These are phyloP conservation scores for Ganoderma lingzhi DNA, from an alignment of 1,284 basidiomycete genomes.

Conservation along the genomic window DNA sequence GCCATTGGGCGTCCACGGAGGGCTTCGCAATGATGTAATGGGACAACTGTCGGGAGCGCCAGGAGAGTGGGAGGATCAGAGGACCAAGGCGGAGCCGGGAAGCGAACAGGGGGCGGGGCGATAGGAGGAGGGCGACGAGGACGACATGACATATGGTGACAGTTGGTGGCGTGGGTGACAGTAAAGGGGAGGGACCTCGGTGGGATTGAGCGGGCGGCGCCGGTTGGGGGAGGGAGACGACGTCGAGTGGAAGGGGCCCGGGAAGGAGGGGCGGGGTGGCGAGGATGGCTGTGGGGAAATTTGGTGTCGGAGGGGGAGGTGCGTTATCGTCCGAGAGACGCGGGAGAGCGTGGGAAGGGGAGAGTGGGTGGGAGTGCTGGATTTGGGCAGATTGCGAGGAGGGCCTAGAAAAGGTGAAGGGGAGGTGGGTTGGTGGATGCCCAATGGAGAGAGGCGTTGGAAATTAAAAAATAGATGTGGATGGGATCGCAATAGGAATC, in stretches of 20 bases:
- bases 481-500: constrained; percentile 25
- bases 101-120: constrained; percentile 23
- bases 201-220: constrained; percentile 1
- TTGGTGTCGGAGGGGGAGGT: constrained; percentile 11
- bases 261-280: not conserved
- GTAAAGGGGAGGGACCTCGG: not conserved
- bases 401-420: constrained; percentile 21
- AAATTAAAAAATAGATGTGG: constrained; percentile 27
- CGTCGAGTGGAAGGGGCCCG: not conserved
- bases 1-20: constrained; percentile 23
- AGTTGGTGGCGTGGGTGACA: constrained; percentile 26
- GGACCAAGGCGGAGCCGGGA: constrained; percentile 22
- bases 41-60: constrained; percentile 1
- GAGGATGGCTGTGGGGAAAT: not conserved
- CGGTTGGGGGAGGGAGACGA: not conserved
- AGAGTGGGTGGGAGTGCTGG: constrained; percentile 20
- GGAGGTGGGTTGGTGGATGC: constrained; percentile 14
- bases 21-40: constrained; percentile 32
- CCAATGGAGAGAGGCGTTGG: constrained; percentile 27
- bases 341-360: constrained; percentile 29
- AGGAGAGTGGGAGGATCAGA: constrained; percentile 17
- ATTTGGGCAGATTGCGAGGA: constrained; percentile 36
- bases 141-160: constrained; percentile 19
- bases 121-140: constrained; percentile 16
- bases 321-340: constrained; percentile 36